These are phyloP conservation scores for Boletellus emodensis DNA, from an alignment of 768 basidiomycete species.

Conservation along the genomic window DNA sequence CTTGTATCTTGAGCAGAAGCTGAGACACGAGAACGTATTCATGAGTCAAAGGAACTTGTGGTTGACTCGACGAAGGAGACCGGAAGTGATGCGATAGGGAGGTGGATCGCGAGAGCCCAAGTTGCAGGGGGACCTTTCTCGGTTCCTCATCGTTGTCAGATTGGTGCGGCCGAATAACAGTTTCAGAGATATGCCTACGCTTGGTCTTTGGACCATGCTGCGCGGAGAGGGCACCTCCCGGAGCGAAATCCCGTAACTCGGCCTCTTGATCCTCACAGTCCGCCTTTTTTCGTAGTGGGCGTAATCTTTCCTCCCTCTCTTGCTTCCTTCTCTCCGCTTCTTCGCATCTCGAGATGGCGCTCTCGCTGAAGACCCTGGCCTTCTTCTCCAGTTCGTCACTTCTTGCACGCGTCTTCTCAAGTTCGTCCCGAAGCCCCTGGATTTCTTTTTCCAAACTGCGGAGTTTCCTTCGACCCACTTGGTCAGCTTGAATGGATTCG, in stretches of 20 bases:
- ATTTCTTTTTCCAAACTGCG: slow-evolving; percentile 80
- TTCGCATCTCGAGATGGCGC: slow-evolving; percentile 25
- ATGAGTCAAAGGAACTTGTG: slow-evolving; percentile 17
- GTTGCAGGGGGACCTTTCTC: slow-evolving; percentile 17
- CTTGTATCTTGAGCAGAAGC: slow-evolving; percentile 68
- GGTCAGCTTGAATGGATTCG: slow-evolving; percentile 64
- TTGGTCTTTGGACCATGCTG: slow-evolving; percentile 15
- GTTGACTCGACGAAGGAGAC: slow-evolving; percentile 5
- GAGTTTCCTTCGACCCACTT: slow-evolving; percentile 62
- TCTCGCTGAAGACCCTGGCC: slow-evolving; percentile 40
- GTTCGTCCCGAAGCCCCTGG: slow-evolving; percentile 62
- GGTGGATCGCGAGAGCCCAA: slow-evolving; percentile 23
- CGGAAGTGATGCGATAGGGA: slow-evolving; percentile 22
- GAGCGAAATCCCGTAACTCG: slow-evolving; percentile 57
- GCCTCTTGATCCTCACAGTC: slow-evolving; percentile 28
- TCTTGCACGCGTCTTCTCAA: slow-evolving; percentile 69
- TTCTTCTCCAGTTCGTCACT: slow-evolving; percentile 71
- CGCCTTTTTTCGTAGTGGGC: slow-evolving; percentile 45
- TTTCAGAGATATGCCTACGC: slow-evolving; percentile 32
- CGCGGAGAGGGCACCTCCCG: slow-evolving; percentile 42
- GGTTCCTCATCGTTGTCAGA: slow-evolving; percentile 13
- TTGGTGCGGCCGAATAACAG: slow-evolving; percentile 8
- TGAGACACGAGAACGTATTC: slow-evolving; percentile 64
- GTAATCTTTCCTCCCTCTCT: slow-evolving; percentile 50
- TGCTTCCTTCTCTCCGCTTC: slow-evolving; percentile 27